Evolutionary conservation across 495 filamentous ascomycete species (phyloP).

Genomic region (Aspergillus cristatus): DNA sequence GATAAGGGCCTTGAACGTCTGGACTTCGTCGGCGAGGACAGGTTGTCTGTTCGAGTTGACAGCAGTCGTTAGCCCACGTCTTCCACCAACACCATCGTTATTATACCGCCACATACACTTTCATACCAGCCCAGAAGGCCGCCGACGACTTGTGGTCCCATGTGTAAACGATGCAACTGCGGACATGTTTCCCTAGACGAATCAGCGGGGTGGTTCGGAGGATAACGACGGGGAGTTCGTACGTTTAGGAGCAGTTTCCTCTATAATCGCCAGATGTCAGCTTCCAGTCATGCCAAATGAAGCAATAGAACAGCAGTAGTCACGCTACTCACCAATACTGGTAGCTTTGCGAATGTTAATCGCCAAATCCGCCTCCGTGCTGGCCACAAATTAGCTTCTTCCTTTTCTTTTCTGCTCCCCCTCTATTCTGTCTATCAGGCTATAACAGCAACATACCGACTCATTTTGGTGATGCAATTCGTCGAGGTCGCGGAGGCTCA

Average conservation of each 20-base stretch:
- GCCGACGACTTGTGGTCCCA: constrained; percentile 98
- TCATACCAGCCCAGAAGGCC: constrained; percentile 97
- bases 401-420: not conserved
- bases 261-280: constrained; percentile 35
- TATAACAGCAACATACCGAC: constrained; percentile 39
- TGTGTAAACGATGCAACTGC: constrained; percentile 95
- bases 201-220: not conserved
- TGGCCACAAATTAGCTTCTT: constrained; percentile 22
- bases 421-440: too few relatives aligned
- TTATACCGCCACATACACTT: constrained; percentile 72
- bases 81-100: too few relatives aligned
- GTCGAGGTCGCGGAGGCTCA: constrained; percentile 15
- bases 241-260: constrained; percentile 95
- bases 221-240: constrained; percentile 9
- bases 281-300: too few relatives aligned
- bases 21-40: constrained; percentile 88
- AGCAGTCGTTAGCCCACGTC: too few relatives aligned
- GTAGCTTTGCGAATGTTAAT: constrained; percentile 97
- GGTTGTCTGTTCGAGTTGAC: constrained; percentile 67
- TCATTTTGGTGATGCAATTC: constrained; percentile 26
- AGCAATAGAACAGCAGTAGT: too few relatives aligned
- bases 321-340: constrained; percentile 53
- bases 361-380: constrained; percentile 85
- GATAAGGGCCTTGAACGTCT: constrained; percentile 89
- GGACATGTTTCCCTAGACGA: constrained; percentile 78